Base-by-base conservation (phyloP, 768 basidiomycete genomes). In the Kwoniella bestiolae region DNA sequence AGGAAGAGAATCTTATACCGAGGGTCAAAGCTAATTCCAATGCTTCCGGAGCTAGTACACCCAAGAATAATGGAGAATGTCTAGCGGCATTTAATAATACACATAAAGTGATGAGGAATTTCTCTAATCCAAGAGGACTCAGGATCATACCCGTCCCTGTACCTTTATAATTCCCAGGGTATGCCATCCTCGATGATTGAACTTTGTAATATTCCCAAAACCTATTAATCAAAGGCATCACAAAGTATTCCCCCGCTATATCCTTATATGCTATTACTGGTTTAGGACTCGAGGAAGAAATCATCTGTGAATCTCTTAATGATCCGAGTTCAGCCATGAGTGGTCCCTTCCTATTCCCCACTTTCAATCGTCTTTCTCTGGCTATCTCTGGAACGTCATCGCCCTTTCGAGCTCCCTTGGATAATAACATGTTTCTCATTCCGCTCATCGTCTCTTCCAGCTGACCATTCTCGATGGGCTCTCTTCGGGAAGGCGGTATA, bases 191-290 rank as follows among this genome's bases (percentile, higher is more conserved):
- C 2, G 86, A 84, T 71, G 90, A 88, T 73, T 91, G 89, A 71
- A 95, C 92, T 6, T 91, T 87, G 49, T 96, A 86, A 82, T 94
- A 92, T n/a, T 85, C 76, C 94, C 94, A 99, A 82, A 98, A 96
- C n/a, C 89, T 87, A 71, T 94, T 90, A 82, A 97, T 86, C 57
- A 98, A 83, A 0, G 96, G 96, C 65, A 89, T 86, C 56, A 96
- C 86, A 82, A 97, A 98, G 81, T 83, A 88, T 75, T 94, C 92
- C 0, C 91, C 91, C 0, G 93, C 92, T 28, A 98, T 82, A 57
- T 86, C 85, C 21, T 79, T 77, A 77, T 77, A 84, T 0, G 86
- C 68, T 12, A 80, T 66, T 12, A 77, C 66, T 0, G 79, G 75
- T n/a, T 45, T 53, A 21, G 65, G 61, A 6, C 4, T 8, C 14